phyloP scores from a whole-genome alignment of 139 green algal species.

The Picochlorum sp. region DNA sequence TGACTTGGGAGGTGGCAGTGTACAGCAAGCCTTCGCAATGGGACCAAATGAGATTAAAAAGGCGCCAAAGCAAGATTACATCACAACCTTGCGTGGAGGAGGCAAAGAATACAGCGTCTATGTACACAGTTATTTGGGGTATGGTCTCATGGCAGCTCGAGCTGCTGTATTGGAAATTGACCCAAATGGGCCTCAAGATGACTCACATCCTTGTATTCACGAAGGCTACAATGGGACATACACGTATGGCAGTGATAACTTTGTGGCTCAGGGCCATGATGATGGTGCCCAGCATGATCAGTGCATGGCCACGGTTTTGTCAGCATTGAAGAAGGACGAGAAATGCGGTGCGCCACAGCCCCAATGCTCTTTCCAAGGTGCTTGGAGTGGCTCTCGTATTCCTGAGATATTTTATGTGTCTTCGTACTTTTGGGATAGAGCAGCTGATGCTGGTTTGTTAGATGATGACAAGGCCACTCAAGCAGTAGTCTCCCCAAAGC shows the following conservation, averaged over 20 bases:
- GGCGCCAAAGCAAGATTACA: slow-evolving; percentile 54
- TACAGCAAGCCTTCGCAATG: slow-evolving; percentile 81
- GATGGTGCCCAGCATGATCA: slow-evolving; percentile 1
- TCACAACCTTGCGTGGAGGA: slow-evolving; percentile 50
- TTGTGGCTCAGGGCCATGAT: slow-evolving; percentile 3
- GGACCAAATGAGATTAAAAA: slow-evolving; percentile 33
- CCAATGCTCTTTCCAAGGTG: slow-evolving; percentile 87
- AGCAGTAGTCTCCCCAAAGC: slow-evolving; percentile 20
- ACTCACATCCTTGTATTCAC: slow-evolving; percentile 65
- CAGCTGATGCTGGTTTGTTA: slow-evolving; percentile 42
- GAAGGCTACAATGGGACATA: slow-evolving; percentile 40
- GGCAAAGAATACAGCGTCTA: slow-evolving; percentile 82
- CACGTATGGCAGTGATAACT: slow-evolving; percentile 50
- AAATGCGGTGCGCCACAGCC: slow-evolving; percentile 46
- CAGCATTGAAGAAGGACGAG: slow-evolving; percentile 29
- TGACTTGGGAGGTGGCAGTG: slow-evolving; percentile 68
- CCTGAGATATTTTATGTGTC: slow-evolving; percentile 73
- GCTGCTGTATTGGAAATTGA: slow-evolving; percentile 66
- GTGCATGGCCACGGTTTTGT: slow-evolving; percentile 28
- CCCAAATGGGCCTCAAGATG: slow-evolving; percentile 15
- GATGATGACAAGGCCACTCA: slow-evolving; percentile 25
- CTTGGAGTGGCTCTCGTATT: slow-evolving; percentile 61
- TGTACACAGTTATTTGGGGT: slow-evolving; percentile 93
- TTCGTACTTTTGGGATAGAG: slow-evolving; percentile 95
- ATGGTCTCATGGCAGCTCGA: slow-evolving; percentile 91